These are phyloP conservation scores for Ganoderma lucidum DNA, from an alignment of 1,284 basidiomycete genomes.

Conservation along the genomic window DNA sequence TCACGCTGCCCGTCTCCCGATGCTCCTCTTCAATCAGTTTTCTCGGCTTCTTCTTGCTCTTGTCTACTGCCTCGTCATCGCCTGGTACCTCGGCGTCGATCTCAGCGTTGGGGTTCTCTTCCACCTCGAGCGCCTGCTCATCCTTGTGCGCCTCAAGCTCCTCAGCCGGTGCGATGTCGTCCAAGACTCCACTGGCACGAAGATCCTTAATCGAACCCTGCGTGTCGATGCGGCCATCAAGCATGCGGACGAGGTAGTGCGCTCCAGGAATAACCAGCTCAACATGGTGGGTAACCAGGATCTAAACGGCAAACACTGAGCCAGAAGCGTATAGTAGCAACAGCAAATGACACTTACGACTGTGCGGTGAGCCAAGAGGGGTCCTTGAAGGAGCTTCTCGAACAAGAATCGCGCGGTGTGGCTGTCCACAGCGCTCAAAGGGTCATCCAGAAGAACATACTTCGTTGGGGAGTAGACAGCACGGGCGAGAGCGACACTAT, in stretches of 20 bases:
- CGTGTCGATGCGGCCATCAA: conserved; percentile 76
- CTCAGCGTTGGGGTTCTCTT: conserved; percentile 40
- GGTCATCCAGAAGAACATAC: conserved; percentile 76
- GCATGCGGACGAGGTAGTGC: conserved; percentile 75
- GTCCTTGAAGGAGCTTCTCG: conserved; percentile 69
- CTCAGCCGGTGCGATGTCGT: conserved; percentile 61
- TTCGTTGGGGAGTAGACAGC: conserved; percentile 73
- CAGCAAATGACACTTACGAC: conserved; percentile 54
- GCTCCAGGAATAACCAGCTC: conserved; percentile 77
- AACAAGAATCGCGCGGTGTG: conserved; percentile 77
- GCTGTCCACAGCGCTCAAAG: conserved; percentile 77
- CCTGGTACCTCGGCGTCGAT: conserved; percentile 39
- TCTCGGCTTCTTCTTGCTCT: conserved; percentile 59
- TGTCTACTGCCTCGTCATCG: conserved; percentile 36
- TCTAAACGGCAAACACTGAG: conserved; percentile 41
- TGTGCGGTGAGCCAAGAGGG: conserved; percentile 70
- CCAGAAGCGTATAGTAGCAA: not conserved
- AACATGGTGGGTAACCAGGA: conserved; percentile 80
- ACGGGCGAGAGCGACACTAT: conserved; percentile 72
- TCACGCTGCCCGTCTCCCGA: conserved; percentile 77
- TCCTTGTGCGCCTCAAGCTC: conserved; percentile 43
- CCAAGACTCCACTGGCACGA: conserved; percentile 61
- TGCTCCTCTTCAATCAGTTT: conserved; percentile 77
- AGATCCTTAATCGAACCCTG: conserved; percentile 72
- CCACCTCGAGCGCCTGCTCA: conserved; percentile 44